These are phyloP conservation scores for Pythium folliculosum DNA, from an alignment of 352 stramenopile species.

Conservation along the genomic window DNA sequence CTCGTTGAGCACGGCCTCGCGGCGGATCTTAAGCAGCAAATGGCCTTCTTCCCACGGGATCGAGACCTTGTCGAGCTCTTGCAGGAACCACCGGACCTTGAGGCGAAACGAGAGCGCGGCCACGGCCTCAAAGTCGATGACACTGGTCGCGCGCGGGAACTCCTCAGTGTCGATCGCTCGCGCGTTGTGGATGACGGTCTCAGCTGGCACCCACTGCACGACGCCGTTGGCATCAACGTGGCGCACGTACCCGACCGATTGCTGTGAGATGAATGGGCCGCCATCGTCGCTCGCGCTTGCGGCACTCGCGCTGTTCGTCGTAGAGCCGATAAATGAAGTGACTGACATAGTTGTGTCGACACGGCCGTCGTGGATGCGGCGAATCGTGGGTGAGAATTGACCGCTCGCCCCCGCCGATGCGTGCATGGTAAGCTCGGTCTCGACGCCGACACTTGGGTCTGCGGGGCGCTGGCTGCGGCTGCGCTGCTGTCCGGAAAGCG, in stretches of 20 bases:
- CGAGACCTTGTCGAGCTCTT: conserved; percentile 75
- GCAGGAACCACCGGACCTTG: conserved; percentile 81
- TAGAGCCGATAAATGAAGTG: conserved; percentile 23
- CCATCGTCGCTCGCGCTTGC: conserved; percentile 14
- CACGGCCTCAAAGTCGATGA: conserved; percentile 79
- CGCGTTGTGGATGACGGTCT: conserved; percentile 63
- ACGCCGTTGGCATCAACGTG: conserved; percentile 70
- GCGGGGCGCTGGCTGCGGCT: conserved; percentile 22
- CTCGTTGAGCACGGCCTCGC: conserved; percentile 71
- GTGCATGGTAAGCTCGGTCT: conserved; percentile 76
- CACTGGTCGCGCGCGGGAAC: conserved; percentile 66
- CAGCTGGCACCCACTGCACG: conserved; percentile 71
- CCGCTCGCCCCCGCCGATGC: conserved; percentile 36
- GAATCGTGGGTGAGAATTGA: conserved; percentile 54
- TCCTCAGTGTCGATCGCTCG: conserved; percentile 71
- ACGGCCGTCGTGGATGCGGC: conserved; percentile 42
- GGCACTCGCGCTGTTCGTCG: not conserved
- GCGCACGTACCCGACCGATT: conserved; percentile 75
- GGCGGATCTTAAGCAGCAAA: conserved; percentile 75
- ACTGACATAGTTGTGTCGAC: conserved; percentile 3
- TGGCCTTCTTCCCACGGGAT: conserved; percentile 81
- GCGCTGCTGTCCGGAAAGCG: conserved; percentile 14
- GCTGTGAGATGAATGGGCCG: conserved; percentile 56
- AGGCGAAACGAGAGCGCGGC: conserved; percentile 67
- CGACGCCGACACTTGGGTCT: conserved; percentile 41